Percentiles rank a stretch among this genome's conserved stretches.
These are phyloP conservation scores for Chytridiales sp. DNA, from an alignment of 371 early-diverging fungal genomes.

Conservation along the genomic window DNA sequence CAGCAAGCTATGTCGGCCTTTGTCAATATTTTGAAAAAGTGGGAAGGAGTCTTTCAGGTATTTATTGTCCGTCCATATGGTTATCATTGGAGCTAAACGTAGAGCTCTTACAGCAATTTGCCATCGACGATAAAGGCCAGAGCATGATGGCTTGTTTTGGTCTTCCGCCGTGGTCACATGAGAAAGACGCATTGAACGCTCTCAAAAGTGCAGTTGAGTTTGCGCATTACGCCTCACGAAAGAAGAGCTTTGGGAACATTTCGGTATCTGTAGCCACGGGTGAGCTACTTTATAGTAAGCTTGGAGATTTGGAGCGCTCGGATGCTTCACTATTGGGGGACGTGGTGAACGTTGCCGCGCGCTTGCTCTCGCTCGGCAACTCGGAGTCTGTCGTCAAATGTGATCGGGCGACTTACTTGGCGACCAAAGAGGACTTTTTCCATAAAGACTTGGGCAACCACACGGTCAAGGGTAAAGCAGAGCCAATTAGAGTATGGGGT, in stretches of 20 bases:
- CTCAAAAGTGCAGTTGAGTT: conserved; percentile 2
- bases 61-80: too few species aligned
- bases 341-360: conserved; percentile 4
- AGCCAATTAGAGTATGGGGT: conserved; percentile 11
- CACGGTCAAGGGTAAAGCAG: too few species aligned
- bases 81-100: too few species aligned
- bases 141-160: neutral
- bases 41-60: conserved; percentile 5
- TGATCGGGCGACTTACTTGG: too few species aligned
- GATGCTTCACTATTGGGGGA: conserved; percentile 6
- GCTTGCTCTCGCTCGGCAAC: too few species aligned
- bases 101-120: too few species aligned
- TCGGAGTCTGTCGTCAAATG: too few species aligned
- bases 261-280: conserved; percentile 4
- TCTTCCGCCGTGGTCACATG: conserved; percentile 9
- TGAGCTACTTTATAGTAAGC: neutral
- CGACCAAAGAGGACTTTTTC: too few species aligned
- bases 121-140: neutral
- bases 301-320: neutral
- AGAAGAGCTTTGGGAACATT: neutral
- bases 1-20: neutral
- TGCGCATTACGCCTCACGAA: too few species aligned
- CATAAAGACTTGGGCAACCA: too few species aligned
- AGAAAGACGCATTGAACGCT: conserved; percentile 13
- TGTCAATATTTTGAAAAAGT: neutral